Conservation (phyloP, 2,329 filamentous ascomycete genomes). For the Hypoxylon sp. region DNA sequence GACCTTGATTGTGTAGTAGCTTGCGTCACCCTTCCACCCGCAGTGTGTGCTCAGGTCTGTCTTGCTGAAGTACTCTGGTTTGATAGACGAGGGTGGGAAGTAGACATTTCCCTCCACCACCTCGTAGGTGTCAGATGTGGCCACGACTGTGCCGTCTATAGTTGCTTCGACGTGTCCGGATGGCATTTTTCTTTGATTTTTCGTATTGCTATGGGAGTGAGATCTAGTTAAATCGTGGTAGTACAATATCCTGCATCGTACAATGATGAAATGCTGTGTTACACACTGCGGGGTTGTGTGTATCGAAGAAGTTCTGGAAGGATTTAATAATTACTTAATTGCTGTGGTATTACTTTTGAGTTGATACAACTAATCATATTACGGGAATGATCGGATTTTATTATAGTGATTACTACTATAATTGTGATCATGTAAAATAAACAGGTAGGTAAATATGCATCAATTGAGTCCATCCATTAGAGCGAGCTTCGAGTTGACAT, state of each 20-base stretch:
- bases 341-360: too few relatives aligned
- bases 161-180: slow-evolving; percentile 53
- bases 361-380: too few relatives aligned
- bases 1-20: slow-evolving; percentile 63
- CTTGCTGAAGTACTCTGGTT: slow-evolving; percentile 54
- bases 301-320: slow-evolving; percentile 7
- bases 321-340: not conserved
- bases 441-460: not conserved
- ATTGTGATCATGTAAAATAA: too few relatives aligned
- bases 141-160: slow-evolving; percentile 58
- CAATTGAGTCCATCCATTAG: not conserved
- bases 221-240: not conserved
- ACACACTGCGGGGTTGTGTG: slow-evolving; percentile 13
- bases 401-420: too few relatives aligned
- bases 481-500: not conserved
- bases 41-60: slow-evolving; percentile 60
- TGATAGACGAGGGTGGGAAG: slow-evolving; percentile 57
- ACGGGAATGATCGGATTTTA: too few relatives aligned
- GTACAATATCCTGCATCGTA: too few relatives aligned
- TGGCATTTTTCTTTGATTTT: slow-evolving; percentile 37
- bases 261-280: too few relatives aligned
- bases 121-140: slow-evolving; percentile 60
- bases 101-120: slow-evolving; percentile 69
- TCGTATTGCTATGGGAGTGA: slow-evolving; percentile 8
- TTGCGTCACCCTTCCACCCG: slow-evolving; percentile 65